phyloP scores from a whole-genome alignment of 2,329 filamentous ascomycete species.

The Colletotrichum phormii region DNA sequence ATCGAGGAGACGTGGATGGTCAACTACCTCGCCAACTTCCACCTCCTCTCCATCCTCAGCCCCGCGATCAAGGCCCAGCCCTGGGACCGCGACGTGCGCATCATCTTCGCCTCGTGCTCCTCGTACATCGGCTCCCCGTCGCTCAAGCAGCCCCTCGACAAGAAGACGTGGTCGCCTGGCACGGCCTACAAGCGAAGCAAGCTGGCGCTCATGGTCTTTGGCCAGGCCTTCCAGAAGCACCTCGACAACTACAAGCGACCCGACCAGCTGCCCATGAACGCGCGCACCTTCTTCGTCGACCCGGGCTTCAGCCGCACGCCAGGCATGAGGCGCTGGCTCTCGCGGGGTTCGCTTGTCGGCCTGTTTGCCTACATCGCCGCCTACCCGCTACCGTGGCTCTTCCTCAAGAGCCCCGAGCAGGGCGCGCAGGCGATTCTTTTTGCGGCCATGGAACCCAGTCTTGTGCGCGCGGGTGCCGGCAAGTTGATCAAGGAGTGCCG shows the following conservation, averaged over 20 bases:
- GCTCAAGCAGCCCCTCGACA: conserved; percentile 63
- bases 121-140: conserved; percentile 85
- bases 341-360: conserved; percentile 84
- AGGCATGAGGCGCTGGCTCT: conserved; percentile 88
- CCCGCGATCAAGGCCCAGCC: conserved; percentile 92
- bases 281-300: conserved; percentile 87
- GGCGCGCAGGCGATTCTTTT: conserved; percentile 89
- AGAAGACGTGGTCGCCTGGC: conserved; percentile 65
- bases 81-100: conserved; percentile 89
- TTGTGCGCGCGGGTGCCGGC: conserved; percentile 71
- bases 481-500: conserved; percentile 90
- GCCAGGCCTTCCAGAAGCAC: conserved; percentile 91
- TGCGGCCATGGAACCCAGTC: conserved; percentile 83
- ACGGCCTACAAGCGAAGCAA: conserved; percentile 74
- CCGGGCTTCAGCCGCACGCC: conserved; percentile 88
- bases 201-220: conserved; percentile 90
- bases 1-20: conserved; percentile 93
- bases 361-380: conserved; percentile 80
- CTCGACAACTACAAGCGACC: conserved; percentile 85
- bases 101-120: conserved; percentile 88
- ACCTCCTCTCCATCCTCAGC: conserved; percentile 89
- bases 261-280: conserved; percentile 84
- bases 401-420: conserved; percentile 85
- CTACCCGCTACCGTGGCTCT: conserved; percentile 86
- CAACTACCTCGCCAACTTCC: conserved; percentile 96